Conservation (phyloP, 495 filamentous ascomycete species). For the Hamigera avellanea region DNA sequence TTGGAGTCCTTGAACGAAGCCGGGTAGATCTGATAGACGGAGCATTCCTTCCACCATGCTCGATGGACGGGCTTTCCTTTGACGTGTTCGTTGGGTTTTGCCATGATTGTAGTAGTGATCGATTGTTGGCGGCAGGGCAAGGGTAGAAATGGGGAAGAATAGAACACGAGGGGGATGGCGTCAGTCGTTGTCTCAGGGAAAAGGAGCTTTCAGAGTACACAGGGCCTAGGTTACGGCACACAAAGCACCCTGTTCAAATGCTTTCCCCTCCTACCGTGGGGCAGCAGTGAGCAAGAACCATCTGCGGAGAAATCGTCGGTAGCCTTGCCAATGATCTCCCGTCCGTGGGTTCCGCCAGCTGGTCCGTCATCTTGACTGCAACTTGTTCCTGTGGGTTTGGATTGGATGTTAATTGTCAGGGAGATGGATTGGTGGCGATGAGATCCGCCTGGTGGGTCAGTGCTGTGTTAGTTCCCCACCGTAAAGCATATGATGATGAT, state of each 20-base stretch:
- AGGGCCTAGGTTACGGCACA: neutral
- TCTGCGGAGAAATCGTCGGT: neutral
- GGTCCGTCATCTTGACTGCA: slow-evolving; percentile 1
- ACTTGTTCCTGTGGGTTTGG: neutral
- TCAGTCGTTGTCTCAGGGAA: too few species aligned
- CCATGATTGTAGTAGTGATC: slow-evolving; percentile 7
- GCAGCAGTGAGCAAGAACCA: neutral
- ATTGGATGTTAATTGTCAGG: neutral
- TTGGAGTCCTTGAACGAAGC: slow-evolving; percentile 56
- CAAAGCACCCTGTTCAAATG: neutral
- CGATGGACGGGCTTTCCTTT: slow-evolving; percentile 22
- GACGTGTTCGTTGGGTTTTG: slow-evolving; percentile 9
- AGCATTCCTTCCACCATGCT: slow-evolving; percentile 44
- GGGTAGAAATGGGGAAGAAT: neutral
- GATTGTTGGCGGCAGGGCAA: too few species aligned
- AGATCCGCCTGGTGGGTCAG: slow-evolving; percentile 1
- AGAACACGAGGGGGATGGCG: too few species aligned
- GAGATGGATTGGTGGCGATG: neutral
- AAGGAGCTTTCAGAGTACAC: too few species aligned
- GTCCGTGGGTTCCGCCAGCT: neutral
- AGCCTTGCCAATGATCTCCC: neutral
- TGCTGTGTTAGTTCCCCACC: neutral
- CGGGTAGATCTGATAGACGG: slow-evolving; percentile 62
- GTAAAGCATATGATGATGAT: too few species aligned
- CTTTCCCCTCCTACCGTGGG: neutral